A percentile compares a stretch with the other conserved stretches of the same genome.
Evolutionary conservation across 176 grass and related monocot genomes (phyloP).

Genomic region (Bothriochloa decipiens): DNA sequence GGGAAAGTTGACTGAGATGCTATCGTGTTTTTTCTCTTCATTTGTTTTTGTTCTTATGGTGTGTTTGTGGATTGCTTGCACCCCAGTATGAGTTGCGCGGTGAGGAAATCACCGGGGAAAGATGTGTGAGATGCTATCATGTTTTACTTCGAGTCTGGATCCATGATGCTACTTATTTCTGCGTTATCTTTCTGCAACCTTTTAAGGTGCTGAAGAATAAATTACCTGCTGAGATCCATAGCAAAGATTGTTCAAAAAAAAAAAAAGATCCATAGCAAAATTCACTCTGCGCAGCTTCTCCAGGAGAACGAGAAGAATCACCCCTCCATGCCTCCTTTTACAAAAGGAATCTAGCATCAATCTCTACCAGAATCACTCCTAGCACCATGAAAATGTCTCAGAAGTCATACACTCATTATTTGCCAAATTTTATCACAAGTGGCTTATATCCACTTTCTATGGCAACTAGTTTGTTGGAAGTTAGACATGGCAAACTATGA

Average conservation of each 20-base stretch:
- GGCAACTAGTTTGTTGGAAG: too few species aligned
- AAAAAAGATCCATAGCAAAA: conserved; percentile 34
- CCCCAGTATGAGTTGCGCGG: conserved; percentile 39
- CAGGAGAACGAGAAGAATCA: too few species aligned
- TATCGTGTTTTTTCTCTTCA: not conserved
- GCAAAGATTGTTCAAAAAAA: too few species aligned
- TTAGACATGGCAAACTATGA: too few species aligned
- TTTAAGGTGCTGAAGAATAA: conserved; percentile 33
- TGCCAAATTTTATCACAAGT: too few species aligned
- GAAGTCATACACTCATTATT: too few species aligned
- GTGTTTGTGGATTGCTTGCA: not conserved
- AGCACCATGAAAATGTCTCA: too few species aligned
- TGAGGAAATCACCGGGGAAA: conserved; percentile 52
- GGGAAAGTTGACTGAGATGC: conserved; percentile 54
- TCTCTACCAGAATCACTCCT: too few species aligned
- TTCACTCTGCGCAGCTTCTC: not conserved
- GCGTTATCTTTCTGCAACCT: conserved; percentile 60
- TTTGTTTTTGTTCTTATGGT: not conserved
- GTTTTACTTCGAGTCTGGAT: not conserved
- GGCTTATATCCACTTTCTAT: too few species aligned
- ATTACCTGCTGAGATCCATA: conserved; percentile 46
- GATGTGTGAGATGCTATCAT: conserved; percentile 48
- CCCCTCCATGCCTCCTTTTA: too few species aligned
- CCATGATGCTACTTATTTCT: conserved; percentile 37
- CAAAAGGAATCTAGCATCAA: too few species aligned